Conservation (phyloP, 1,284 basidiomycete species). For the Ceratobasidium sp. region DNA sequence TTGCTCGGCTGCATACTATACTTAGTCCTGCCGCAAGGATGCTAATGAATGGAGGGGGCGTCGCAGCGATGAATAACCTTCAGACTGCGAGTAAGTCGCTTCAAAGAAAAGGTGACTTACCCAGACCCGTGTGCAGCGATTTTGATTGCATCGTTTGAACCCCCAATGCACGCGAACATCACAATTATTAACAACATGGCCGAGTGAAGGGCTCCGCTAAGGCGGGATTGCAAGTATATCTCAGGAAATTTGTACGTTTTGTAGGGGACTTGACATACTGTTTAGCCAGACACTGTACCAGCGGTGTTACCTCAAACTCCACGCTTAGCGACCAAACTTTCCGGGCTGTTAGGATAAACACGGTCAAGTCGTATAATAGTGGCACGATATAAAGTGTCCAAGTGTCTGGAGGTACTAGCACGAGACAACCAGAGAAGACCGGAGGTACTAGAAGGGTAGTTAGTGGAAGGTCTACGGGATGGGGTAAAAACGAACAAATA, state of each 20-base stretch:
- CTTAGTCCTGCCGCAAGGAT: constrained; percentile 1
- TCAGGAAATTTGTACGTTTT: no score
- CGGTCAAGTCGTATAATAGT: constrained; percentile 1
- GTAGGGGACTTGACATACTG: background rate
- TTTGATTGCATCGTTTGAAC: background rate
- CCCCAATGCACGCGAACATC: background rate
- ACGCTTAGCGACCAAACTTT: constrained; percentile 6
- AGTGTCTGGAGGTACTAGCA: background rate
- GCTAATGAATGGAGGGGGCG: background rate
- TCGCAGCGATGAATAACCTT: background rate
- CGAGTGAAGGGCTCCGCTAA: constrained; percentile 14
- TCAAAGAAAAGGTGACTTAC: background rate
- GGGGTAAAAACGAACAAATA: background rate
- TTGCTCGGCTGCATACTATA: constrained; percentile 28
- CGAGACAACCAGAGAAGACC: constrained; percentile 19
- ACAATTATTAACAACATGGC: background rate
- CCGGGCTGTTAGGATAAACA: constrained; percentile 14
- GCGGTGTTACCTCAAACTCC: constrained; percentile 8
- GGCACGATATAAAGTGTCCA: constrained; percentile 5
- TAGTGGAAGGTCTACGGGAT: background rate
- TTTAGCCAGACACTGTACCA: constrained; percentile 7
- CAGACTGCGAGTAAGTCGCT: background rate
- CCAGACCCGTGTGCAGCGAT: constrained; percentile 25
- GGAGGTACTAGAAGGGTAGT: background rate
- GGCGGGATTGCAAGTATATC: background rate